Evolutionary conservation across 495 filamentous ascomycete species (phyloP).

Genomic region (Haplographium delicatum): DNA sequence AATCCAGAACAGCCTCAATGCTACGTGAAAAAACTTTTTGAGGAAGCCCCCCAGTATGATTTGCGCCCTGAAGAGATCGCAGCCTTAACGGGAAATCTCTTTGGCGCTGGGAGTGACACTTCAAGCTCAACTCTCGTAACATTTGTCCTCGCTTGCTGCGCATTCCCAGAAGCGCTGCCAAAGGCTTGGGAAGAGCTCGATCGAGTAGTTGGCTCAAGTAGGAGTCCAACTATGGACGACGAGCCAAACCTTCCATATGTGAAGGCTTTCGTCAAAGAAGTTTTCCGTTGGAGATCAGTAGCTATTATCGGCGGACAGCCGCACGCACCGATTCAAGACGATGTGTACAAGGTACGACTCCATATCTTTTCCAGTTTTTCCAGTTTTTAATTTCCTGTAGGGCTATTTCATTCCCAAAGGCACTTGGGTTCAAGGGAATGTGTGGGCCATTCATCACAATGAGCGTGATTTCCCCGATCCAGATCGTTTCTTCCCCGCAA

Average conservation of each 20-base stretch:
- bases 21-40: constrained; percentile 48
- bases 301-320: constrained; percentile 59
- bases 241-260: constrained; percentile 53
- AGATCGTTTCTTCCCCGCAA: constrained; percentile 51
- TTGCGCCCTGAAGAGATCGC: constrained; percentile 52
- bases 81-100: constrained; percentile 48
- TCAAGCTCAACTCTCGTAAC: constrained; percentile 31
- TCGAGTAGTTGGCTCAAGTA: constrained; percentile 44
- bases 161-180: constrained; percentile 43
- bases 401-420: constrained; percentile 48
- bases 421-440: constrained; percentile 55
- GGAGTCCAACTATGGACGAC: constrained; percentile 55
- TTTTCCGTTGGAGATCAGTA: constrained; percentile 58
- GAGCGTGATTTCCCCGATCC: constrained; percentile 58
- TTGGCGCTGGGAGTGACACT: constrained; percentile 38
- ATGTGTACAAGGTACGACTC: constrained; percentile 40
- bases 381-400: background rate
- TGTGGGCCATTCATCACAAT: constrained; percentile 62
- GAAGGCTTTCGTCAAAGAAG: constrained; percentile 56
- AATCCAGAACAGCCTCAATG: constrained; percentile 41
- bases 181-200: constrained; percentile 54
- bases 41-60: constrained; percentile 42
- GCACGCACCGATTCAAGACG: constrained; percentile 55
- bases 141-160: constrained; percentile 39
- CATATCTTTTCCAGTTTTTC: background rate